These are phyloP conservation scores for Taxillus chinensis DNA, from an alignment of 164 flowering plant genomes.

Conservation along the genomic window DNA sequence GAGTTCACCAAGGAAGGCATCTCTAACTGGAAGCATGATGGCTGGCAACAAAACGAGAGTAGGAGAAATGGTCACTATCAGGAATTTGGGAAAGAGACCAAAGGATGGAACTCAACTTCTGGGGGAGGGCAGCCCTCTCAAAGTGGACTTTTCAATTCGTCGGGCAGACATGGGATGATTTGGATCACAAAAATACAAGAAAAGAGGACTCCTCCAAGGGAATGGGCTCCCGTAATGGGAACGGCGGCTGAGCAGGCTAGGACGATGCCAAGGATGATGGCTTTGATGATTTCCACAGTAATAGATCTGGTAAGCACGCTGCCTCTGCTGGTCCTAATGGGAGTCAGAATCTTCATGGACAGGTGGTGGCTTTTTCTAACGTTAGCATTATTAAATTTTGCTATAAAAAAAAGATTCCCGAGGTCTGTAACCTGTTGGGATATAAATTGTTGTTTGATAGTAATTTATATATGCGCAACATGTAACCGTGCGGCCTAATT, in stretches of 20 bases:
- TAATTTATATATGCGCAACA: constrained; percentile 18
- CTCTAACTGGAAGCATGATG: constrained; percentile 33
- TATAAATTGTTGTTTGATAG: background rate
- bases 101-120: constrained; percentile 47
- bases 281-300: constrained; percentile 40
- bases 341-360: constrained; percentile 60
- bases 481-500: constrained; percentile 10
- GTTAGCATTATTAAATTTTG: constrained; percentile 14
- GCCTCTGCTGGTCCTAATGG: constrained; percentile 40
- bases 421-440: background rate
- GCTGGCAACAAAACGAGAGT: constrained; percentile 44
- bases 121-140: constrained; percentile 27
- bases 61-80: constrained; percentile 56
- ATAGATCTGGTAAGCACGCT: constrained; percentile 28
- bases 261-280: constrained; percentile 85
- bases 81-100: too few species aligned
- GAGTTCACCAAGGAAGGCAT: constrained; percentile 74
- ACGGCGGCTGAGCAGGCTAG: constrained; percentile 86
- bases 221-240: constrained; percentile 33
- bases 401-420: background rate
- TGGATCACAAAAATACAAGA: constrained; percentile 46
- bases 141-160: constrained; percentile 25
- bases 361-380: constrained; percentile 76
- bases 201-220: constrained; percentile 41
- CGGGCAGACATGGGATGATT: constrained; percentile 72